A percentile compares a stretch with the other conserved stretches of the same genome.
Evolutionary conservation across 1,139 yeast genomes (phyloP).

Genomic region (Magnusiomyces tetraspermus): DNA sequence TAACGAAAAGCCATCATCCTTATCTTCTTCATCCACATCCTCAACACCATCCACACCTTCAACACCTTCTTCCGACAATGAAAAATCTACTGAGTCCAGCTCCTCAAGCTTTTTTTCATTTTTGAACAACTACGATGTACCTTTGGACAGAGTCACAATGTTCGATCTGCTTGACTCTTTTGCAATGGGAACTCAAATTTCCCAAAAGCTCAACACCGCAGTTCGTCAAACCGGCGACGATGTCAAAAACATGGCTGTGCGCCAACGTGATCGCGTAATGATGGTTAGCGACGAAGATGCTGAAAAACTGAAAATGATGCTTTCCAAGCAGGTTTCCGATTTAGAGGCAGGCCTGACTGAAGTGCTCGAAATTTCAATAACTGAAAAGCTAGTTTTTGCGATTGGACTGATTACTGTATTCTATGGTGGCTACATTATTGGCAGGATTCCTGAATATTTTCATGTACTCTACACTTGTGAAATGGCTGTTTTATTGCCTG

Average conservation of each 20-base stretch:
- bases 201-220: slow-evolving; percentile 23
- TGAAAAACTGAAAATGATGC: slow-evolving; percentile 25
- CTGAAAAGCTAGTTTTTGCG: slow-evolving; percentile 80
- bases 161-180: slow-evolving; percentile 31
- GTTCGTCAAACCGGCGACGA: slow-evolving; percentile 26
- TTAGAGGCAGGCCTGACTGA: slow-evolving; percentile 48
- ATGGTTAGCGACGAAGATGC: slow-evolving; percentile 28
- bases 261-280: slow-evolving; percentile 25
- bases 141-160: slow-evolving; percentile 25
- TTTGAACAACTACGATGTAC: slow-evolving; percentile 17
- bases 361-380: slow-evolving; percentile 38
- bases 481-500: slow-evolving; percentile 63
- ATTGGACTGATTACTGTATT: slow-evolving; percentile 61
- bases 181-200: slow-evolving; percentile 27
- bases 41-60: not conserved
- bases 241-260: slow-evolving; percentile 25
- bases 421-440: slow-evolving; percentile 65
- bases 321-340: slow-evolving; percentile 38
- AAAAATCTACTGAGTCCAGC: not conserved
- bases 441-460: slow-evolving; percentile 65
- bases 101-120: slow-evolving; percentile 21
- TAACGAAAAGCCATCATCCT: not conserved
- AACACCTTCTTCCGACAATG: not conserved
- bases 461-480: slow-evolving; percentile 66
- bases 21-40: not conserved